These are phyloP conservation scores for Vachellia collinsii DNA, from an alignment of 306 rosid species.

Conservation along the genomic window DNA sequence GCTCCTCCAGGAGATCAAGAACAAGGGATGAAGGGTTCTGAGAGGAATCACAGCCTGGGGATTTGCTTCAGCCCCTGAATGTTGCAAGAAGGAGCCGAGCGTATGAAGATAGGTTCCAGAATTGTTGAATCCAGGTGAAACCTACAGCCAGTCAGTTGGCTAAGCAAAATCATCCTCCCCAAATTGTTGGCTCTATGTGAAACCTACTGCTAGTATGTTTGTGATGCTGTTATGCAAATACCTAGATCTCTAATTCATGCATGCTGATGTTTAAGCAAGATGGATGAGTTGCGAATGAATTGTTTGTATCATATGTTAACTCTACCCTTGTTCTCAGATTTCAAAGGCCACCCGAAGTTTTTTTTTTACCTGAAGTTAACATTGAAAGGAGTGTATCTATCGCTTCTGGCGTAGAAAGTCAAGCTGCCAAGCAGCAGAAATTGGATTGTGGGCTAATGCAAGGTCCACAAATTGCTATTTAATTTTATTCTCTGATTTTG, in stretches of 20 bases:
- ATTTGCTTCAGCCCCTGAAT: too few relatives aligned
- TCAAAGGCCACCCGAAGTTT: slow-evolving; percentile 53
- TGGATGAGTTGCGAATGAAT: slow-evolving; percentile 29
- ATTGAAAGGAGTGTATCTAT: slow-evolving; percentile 53
- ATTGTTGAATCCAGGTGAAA: too few relatives aligned
- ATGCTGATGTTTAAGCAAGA: background rate
- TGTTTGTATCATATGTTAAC: slow-evolving; percentile 28
- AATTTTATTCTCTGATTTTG: slow-evolving; percentile 30
- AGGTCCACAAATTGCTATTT: slow-evolving; percentile 54
- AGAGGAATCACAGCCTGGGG: too few relatives aligned
- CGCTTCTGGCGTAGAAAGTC: slow-evolving; percentile 68
- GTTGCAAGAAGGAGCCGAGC: too few relatives aligned
- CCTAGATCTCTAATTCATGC: slow-evolving; percentile 27
- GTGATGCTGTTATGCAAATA: slow-evolving; percentile 15
- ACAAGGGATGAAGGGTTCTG: too few relatives aligned
- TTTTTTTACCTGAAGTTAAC: slow-evolving; percentile 48
- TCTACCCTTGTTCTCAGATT: slow-evolving; percentile 54
- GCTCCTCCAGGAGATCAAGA: too few relatives aligned
- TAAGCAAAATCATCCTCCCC: slow-evolving; percentile 61
- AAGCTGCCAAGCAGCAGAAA: slow-evolving; percentile 90
- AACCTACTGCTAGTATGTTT: slow-evolving; percentile 22
- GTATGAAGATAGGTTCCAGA: too few relatives aligned
- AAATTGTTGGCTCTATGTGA: slow-evolving; percentile 67
- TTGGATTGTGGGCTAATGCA: slow-evolving; percentile 77
- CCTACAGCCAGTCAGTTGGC: slow-evolving; percentile 96